phyloP scores from a whole-genome alignment of 1,139 yeast species.

The Saccharomyces pastorianus region DNA sequence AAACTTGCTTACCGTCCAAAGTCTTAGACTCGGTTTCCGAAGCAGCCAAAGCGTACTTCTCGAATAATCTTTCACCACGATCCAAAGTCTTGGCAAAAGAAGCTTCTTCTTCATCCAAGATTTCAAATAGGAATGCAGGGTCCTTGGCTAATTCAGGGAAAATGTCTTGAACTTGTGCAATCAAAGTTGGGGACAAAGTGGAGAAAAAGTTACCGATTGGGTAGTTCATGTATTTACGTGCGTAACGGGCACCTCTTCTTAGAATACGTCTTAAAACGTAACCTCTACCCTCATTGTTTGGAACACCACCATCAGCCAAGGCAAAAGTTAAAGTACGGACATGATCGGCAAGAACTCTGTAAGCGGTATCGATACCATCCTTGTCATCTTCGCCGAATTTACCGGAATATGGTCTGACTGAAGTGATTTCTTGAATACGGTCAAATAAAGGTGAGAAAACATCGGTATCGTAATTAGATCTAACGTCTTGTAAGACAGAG shows the following conservation, averaged over 20 bases:
- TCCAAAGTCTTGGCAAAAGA: conserved; percentile 92
- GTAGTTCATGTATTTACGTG: conserved; percentile 89
- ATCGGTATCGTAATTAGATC: conserved; percentile 93
- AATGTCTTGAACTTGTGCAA: conserved; percentile 75
- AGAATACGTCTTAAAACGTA: conserved; percentile 92
- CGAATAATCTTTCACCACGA: conserved; percentile 95
- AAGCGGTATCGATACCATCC: conserved; percentile 96
- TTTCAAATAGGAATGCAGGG: conserved; percentile 72
- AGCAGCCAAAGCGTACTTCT: conserved; percentile 82
- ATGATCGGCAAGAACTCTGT: conserved; percentile 96
- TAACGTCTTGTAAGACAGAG: conserved; percentile 81
- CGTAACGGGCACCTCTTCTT: conserved; percentile 97
- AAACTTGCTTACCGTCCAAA: conserved; percentile 86
- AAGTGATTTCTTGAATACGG: conserved; percentile 84
- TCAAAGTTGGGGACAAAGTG: conserved; percentile 83
- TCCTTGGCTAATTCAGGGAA: conserved; percentile 85
- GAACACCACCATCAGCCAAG: conserved; percentile 96
- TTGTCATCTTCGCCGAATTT: conserved; percentile 85
- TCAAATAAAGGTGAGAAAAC: conserved; percentile 84
- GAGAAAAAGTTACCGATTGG: conserved; percentile 93
- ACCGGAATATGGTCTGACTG: conserved; percentile 84
- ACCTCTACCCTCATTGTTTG: conserved; percentile 98
- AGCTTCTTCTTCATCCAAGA: conserved; percentile 89
- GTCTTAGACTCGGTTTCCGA: conserved; percentile 66
- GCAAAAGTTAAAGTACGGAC: conserved; percentile 96